These are phyloP conservation scores for Lithohypha guttulata DNA, from an alignment of 2,329 filamentous ascomycete genomes.

Conservation along the genomic window DNA sequence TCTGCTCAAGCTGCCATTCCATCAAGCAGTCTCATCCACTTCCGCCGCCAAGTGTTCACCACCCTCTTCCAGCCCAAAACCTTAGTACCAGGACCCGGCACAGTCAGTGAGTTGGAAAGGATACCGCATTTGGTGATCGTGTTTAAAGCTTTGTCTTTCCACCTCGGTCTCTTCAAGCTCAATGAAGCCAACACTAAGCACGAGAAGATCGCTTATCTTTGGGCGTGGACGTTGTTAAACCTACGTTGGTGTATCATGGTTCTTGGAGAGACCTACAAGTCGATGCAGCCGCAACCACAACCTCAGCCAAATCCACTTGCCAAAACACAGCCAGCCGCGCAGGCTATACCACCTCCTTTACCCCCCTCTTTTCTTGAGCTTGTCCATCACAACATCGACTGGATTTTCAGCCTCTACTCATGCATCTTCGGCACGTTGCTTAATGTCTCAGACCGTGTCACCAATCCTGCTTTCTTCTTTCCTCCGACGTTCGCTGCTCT, in stretches of 20 bases:
- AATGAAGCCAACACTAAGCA: neutral
- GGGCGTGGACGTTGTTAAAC: slow-evolving; percentile 21
- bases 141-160: slow-evolving; percentile 52
- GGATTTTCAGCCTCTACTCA: slow-evolving; percentile 58
- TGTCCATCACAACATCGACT: slow-evolving; percentile 63
- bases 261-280: slow-evolving; percentile 5
- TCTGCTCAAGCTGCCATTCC: slow-evolving; percentile 44
- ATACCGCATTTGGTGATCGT: slow-evolving; percentile 63
- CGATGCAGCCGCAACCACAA: slow-evolving; percentile 10
- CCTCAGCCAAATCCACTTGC: too few species aligned
- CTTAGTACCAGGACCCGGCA: slow-evolving; percentile 1
- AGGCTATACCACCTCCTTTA: neutral
- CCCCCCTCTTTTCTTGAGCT: slow-evolving; percentile 57
- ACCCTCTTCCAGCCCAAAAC: slow-evolving; percentile 59
- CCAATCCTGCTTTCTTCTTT: slow-evolving; percentile 19
- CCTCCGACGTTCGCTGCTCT: slow-evolving; percentile 3
- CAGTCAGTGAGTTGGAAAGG: slow-evolving; percentile 52
- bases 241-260: slow-evolving; percentile 7
- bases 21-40: slow-evolving; percentile 42
- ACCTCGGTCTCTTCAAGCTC: slow-evolving; percentile 13
- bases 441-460: slow-evolving; percentile 30
- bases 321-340: neutral
- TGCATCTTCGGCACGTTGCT: slow-evolving; percentile 47
- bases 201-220: slow-evolving; percentile 14
- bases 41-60: slow-evolving; percentile 49